Base-by-base conservation (phyloP, 228 moss, liverwort and hornwort species). In the Sphagnum magellanicum region DNA sequence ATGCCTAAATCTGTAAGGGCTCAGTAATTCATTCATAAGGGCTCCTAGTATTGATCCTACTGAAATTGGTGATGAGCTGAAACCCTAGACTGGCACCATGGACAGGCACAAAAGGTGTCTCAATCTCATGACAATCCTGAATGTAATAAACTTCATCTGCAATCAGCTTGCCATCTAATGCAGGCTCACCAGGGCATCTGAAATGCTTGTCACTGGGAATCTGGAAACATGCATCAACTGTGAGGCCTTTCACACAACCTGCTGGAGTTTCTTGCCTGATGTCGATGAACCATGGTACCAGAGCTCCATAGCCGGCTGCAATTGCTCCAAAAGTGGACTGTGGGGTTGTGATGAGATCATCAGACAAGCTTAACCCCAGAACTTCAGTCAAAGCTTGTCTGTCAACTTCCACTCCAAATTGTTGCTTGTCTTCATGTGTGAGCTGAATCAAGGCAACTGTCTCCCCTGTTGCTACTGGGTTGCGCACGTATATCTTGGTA, bases 301-400 rank as follows among this genome's bases (percentile, higher is more conserved):
- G 16, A 16, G 74, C 90, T 4, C 90, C 90, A 51, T 87, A 90
- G 4, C 74, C 87, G 48, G 84, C 80, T 0, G 90, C 90, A 48
- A 90, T n/a, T 50, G 87, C 90, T 5, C 90, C 90, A 46, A 81
- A 90, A 0, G 90, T 90, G 1, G 90, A 90, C 53, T 84, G 84
- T 0, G 84, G 84, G 2, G 90, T 90, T 15, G 82, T 77, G 7
- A 90, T 61, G 5, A 90, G 73, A 47, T 82, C 73, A n/a, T 90
- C 90, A 5, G 81, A 78, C 16, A 90, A 75, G 67, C 87, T 87
- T 60, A 90, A 48, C 14, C 75, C 78, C 32, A 90, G 52, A 4
- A 84, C 80, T 50, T 90, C 90, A 4, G 87, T 67, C 6, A 90
- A 71, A 0, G 90, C 90, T 63, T 90, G 78, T 52, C 77, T 66